Base-by-base conservation (phyloP, 2,329 filamentous ascomycete genomes). In the Epichloe gansuensis region DNA sequence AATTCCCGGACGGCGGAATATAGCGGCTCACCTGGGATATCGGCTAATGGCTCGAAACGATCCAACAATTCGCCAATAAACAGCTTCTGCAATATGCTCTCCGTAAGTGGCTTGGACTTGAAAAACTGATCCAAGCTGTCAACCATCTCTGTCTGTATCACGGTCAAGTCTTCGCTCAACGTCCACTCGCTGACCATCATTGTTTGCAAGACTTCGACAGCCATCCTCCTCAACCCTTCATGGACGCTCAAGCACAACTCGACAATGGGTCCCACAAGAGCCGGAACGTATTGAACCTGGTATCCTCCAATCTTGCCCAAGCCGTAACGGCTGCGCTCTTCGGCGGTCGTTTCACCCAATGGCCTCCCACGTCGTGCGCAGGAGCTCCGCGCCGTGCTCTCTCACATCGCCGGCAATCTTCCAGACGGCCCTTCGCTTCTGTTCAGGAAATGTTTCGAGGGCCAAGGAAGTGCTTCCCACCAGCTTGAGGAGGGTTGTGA, bases 131-230 rank as follows among this genome's bases (percentile, higher is more conserved):
- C 93, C 51, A 98, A 72, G 58, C 88, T 94, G 62, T 96, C 91
- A 60, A 98, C 95, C 74, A 97, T 91, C 68, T 96, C 93, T 2
- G 90, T 93, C 68, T 97, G 91, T 50, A 98, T 87, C 47, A 93
- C 83, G 2, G 86, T 86, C 47, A 98, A 72, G 65, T 97, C 91
- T 65, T 95, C 88, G 64, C 90, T 96, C 57, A 98, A 70, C 15
- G 90, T 91, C 93, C 93, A 98, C 69, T 98, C 93, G 69, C 91
- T 95, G 59, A 97, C 84, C 62, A 98, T 95, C 93, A 98, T 98
- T 3, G 90, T 95, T 66, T 95, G 90, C 56, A 98, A 70, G 21
- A 98, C 87, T 65, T 95, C 88, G 34, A 96, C 90, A 0, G 91
- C 93, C 67, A 95, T 93, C 57, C 82, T 82, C 55, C 93, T 81